Evolutionary conservation across 2,329 filamentous ascomycete genomes (phyloP).

Genomic region (Tolypocladium capitatum): DNA sequence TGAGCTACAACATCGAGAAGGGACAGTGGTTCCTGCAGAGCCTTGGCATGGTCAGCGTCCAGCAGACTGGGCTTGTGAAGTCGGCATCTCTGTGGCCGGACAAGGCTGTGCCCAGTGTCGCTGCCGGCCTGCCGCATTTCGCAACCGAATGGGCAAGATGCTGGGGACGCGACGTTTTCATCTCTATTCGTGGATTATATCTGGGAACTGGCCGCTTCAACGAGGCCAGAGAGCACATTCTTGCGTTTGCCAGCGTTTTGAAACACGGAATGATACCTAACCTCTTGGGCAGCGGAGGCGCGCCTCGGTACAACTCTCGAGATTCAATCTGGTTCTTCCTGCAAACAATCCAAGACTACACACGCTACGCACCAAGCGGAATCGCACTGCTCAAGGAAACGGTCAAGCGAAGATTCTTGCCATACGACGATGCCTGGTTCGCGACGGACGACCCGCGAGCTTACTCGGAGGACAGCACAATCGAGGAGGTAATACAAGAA

Average conservation of each 20-base stretch:
- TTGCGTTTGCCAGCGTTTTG: conserved; percentile 86
- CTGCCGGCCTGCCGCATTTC: conserved; percentile 89
- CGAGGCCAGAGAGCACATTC: conserved; percentile 86
- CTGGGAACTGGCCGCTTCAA: conserved; percentile 78
- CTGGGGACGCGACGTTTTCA: conserved; percentile 96
- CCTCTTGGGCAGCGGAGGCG: conserved; percentile 69
- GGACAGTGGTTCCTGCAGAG: conserved; percentile 84
- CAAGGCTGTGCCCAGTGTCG: conserved; percentile 72
- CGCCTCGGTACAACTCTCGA: conserved; percentile 85
- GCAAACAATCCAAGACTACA: conserved; percentile 91
- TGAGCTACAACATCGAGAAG: conserved; percentile 62
- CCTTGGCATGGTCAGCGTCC: conserved; percentile 80
- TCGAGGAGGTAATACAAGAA: conserved; percentile 87
- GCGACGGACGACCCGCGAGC: conserved; percentile 65
- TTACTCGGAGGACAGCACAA: conserved; percentile 70
- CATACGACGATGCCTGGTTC: conserved; percentile 95
- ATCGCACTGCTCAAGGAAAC: conserved; percentile 59
- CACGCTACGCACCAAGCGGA: conserved; percentile 67
- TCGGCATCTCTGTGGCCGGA: conserved; percentile 84
- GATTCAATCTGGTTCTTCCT: conserved; percentile 98
- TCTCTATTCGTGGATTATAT: conserved; percentile 82
- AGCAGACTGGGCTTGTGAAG: conserved; percentile 78
- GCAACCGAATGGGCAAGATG: conserved; percentile 87
- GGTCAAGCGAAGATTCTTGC: conserved; percentile 74
- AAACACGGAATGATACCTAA: conserved; percentile 99